These are phyloP conservation scores for Odonthalia washingtoniensis DNA, from an alignment of 31 red algal species.

Conservation along the genomic window DNA sequence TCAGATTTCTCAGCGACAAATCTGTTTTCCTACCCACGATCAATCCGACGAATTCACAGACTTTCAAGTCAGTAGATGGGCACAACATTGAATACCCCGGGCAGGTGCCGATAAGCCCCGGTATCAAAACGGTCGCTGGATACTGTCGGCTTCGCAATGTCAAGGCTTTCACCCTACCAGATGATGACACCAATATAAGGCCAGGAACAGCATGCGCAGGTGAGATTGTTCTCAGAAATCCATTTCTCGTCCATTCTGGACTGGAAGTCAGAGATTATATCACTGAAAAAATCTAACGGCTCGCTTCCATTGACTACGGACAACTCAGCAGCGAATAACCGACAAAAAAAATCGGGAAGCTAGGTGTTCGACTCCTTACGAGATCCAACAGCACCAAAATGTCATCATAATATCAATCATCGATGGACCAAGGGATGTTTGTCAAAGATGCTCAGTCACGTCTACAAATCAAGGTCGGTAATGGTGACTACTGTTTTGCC, in stretches of 20 bases:
- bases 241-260: slow-evolving; percentile 37
- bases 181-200: not conserved
- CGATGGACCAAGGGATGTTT: not conserved
- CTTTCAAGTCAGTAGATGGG: slow-evolving; percentile 38
- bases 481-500: slow-evolving; percentile 30
- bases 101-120: slow-evolving; percentile 38
- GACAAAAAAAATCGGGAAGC: not conserved
- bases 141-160: slow-evolving; percentile 48
- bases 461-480: no score
- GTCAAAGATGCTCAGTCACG: not conserved
- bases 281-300: slow-evolving; percentile 42
- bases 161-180: slow-evolving; percentile 15
- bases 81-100: slow-evolving; percentile 30
- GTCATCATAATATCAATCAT: not conserved
- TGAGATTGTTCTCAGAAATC: slow-evolving; percentile 49
- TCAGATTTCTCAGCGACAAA: slow-evolving; percentile 40
- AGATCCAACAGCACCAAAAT: not conserved
- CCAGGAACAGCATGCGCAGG: not conserved
- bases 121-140: slow-evolving; percentile 39
- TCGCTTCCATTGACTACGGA: slow-evolving; percentile 48
- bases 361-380: not conserved
- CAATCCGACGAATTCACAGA: not conserved
- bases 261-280: slow-evolving; percentile 51
- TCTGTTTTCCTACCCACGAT: slow-evolving; percentile 26
- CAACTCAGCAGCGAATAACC: not conserved